These are phyloP conservation scores for Cercospora zeina DNA, from an alignment of 2,329 filamentous ascomycete genomes.

Conservation along the genomic window DNA sequence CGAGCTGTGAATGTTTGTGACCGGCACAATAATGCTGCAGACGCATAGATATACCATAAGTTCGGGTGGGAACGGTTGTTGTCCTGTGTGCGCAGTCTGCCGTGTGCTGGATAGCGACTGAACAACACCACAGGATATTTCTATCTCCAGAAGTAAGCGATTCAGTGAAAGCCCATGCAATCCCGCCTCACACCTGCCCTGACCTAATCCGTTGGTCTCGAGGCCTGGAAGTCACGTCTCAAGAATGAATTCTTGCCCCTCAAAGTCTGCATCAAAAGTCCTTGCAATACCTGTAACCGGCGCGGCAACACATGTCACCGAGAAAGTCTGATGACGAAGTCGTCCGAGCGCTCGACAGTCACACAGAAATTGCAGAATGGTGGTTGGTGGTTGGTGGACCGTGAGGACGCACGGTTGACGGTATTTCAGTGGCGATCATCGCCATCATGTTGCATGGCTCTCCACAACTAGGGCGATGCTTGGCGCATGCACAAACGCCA, in stretches of 20 bases:
- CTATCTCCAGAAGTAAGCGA: no score
- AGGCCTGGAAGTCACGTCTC: background rate
- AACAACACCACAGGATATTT: no score
- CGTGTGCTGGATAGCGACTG: background rate
- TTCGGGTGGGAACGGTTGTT: background rate
- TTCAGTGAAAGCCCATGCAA: background rate
- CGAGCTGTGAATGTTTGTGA: background rate
- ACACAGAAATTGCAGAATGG: no score
- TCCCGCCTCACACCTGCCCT: background rate
- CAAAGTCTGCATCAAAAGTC: background rate
- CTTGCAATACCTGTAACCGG: background rate
- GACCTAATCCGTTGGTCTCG: background rate
- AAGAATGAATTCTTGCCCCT: background rate
- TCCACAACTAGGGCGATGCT: conserved; percentile 10
- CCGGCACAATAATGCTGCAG: background rate
- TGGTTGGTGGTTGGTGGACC: no score
- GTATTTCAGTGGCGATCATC: background rate
- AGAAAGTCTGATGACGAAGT: background rate
- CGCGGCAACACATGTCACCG: no score
- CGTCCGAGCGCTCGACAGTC: background rate
- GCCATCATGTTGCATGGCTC: conserved; percentile 5
- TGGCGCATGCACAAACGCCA: background rate
- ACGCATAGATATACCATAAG: background rate
- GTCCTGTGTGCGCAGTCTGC: background rate
- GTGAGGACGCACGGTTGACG: background rate